Evolutionary conservation across 805 yeast genomes (phyloP), one percentile per base, ranked within the genome.

Genomic region (baker's yeast (Saccharomyces cerevisiae)): DNA sequence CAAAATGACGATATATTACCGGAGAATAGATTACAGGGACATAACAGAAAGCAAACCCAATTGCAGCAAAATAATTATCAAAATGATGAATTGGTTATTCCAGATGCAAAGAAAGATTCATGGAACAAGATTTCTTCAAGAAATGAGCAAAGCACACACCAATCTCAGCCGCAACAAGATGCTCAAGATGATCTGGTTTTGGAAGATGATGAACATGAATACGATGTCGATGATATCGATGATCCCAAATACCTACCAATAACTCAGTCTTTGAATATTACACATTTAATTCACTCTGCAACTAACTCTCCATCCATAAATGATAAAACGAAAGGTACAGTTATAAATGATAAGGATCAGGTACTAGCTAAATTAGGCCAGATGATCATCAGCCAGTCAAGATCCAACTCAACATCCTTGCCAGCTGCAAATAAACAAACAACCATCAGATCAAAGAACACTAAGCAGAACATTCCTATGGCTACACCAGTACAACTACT

Each of bases 401-500:
- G 61, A 41, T 50, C 61, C 3, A 53, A 48, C n/a, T 62, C 66
- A 5, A 30, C 43, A 22, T 51, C 27, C 55, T 48, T 58, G 49
- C 59, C 51, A 46, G 57, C 51, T 49, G 50, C 58, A 43, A 51
- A 49, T 22, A 46, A 51, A 3, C 52, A 54, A 26, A 48, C 59
- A 10, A 55, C 58, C 4, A 50, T 62, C 24, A 60, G 49, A 22
- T 56, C 60, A 14, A 55, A 41, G 31, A 63, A 60, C 17, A 60
- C 64, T 32, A 59, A 67, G 53, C 55, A 65, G 46, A 29, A 60
- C 55, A 60, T 84, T 2, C 85, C 88, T 2, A 71, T 82, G 53
- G 85, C 90, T 14, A 80, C 91, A 1, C 89, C 96, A 1, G 80
- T 88, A 3, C 96, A 91, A 68, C 70, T 89, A 53, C 72, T 85